Conservation (phyloP, 2,329 filamentous ascomycete genomes). For the Ophiostoma australiae region DNA sequence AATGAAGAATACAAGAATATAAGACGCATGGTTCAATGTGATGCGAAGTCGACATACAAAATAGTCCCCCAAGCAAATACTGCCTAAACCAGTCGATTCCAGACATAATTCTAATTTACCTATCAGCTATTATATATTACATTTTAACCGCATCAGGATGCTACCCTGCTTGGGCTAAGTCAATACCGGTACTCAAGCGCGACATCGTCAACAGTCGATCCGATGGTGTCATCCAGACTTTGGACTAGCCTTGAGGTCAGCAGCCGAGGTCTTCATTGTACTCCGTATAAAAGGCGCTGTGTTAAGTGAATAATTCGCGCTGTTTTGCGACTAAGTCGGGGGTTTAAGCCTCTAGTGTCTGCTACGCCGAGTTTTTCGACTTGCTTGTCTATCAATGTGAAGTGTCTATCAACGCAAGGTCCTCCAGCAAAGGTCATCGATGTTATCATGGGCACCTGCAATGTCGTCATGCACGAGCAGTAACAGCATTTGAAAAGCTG, state of each 20-base stretch:
- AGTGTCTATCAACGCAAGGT: background rate
- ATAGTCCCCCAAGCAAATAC: background rate
- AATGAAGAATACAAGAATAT: background rate
- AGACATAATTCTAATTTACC: no score
- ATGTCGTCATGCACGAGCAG: slow-evolving; percentile 20
- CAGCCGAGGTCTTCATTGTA: background rate
- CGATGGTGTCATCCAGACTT: slow-evolving; percentile 19
- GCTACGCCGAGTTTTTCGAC: background rate
- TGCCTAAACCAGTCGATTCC: background rate
- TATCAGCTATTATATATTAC: no score
- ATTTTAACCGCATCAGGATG: background rate
- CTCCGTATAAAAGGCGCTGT: background rate
- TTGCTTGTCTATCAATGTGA: background rate
- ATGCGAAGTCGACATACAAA: background rate
- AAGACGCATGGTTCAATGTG: background rate
- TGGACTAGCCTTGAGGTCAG: background rate
- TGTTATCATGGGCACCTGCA: slow-evolving; percentile 18
- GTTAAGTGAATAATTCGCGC: background rate
- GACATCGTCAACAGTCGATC: slow-evolving; percentile 20
- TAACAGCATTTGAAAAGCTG: background rate
- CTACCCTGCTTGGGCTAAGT: background rate
- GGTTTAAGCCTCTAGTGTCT: background rate
- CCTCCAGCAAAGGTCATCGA: background rate
- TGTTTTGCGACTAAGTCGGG: background rate
- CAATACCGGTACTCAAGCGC: background rate